Conservation (phyloP, 352 stramenopile species). For the Thalassiosira sp. region DNA sequence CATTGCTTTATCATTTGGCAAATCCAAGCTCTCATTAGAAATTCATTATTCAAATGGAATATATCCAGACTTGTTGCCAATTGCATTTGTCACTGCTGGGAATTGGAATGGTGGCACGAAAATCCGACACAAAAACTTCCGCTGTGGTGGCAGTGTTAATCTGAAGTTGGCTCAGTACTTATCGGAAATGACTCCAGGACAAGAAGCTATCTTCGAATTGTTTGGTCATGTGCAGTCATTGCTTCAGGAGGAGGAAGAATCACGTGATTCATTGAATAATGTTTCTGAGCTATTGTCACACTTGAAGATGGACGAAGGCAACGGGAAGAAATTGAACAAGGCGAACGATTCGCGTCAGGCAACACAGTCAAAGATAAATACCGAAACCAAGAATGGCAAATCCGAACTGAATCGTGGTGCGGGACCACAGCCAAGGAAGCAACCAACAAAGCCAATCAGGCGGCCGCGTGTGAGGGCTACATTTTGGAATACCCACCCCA, state of each 20-base stretch:
- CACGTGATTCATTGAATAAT: background rate
- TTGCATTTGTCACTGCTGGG: constrained; percentile 40
- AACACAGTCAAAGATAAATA: constrained; percentile 1
- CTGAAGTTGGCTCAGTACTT: constrained; percentile 65
- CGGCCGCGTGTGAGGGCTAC: constrained; percentile 46
- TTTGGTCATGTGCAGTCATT: constrained; percentile 57
- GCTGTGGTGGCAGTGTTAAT: constrained; percentile 44
- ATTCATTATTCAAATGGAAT: constrained; percentile 45
- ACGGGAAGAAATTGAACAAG: background rate
- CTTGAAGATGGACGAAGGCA: constrained; percentile 23
- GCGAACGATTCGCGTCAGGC: background rate
- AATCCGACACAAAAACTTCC: constrained; percentile 18
- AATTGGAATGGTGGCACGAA: constrained; percentile 7
- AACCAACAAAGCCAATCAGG: constrained; percentile 6
- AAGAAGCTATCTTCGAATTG: constrained; percentile 79
- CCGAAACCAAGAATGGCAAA: background rate
- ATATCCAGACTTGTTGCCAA: constrained; percentile 50
- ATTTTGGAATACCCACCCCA: constrained; percentile 70
- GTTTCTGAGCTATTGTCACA: constrained; percentile 28
- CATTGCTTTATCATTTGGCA: constrained; percentile 27
- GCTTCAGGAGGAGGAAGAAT: constrained; percentile 33
- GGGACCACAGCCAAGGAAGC: constrained; percentile 1
- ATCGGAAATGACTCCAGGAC: constrained; percentile 45
- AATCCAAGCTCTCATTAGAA: constrained; percentile 38
- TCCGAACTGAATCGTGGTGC: background rate